Evolutionary conservation across 495 filamentous ascomycete genomes (phyloP).

Genomic region (Penicillium crystallinum): DNA sequence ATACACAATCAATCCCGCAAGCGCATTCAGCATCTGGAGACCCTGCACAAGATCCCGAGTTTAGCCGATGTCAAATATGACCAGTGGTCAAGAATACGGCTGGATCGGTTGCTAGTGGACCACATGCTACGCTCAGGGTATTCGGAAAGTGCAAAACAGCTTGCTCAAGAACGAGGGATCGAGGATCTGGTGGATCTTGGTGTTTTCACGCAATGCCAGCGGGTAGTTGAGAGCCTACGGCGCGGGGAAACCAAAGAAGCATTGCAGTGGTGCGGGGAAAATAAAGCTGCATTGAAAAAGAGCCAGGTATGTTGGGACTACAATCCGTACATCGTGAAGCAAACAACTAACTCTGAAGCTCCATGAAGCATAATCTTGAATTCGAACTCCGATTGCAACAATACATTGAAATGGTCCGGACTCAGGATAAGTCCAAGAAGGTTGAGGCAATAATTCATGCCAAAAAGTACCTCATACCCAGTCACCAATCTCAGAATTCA

Average conservation of each 20-base stretch:
- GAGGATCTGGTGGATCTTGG: constrained; percentile 82
- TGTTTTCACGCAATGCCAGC: constrained; percentile 78
- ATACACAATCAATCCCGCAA: constrained; percentile 69
- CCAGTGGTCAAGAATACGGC: constrained; percentile 71
- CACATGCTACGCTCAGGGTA: constrained; percentile 84
- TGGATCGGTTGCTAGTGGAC: constrained; percentile 84
- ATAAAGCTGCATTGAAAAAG: constrained; percentile 80
- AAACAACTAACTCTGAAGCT: constrained; percentile 19
- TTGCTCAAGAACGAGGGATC: constrained; percentile 67
- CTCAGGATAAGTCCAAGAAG: constrained; percentile 51
- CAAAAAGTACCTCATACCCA: constrained; percentile 68
- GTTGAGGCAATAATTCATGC: constrained; percentile 77
- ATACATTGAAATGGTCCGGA: constrained; percentile 84
- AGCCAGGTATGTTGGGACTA: constrained; percentile 56
- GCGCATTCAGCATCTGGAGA: constrained; percentile 72
- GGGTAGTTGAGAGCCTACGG: constrained; percentile 65
- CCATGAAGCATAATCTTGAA: constrained; percentile 71
- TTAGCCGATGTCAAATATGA: constrained; percentile 93
- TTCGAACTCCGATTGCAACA: constrained; percentile 94
- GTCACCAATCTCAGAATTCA: constrained; percentile 57
- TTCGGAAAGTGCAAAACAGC: constrained; percentile 63
- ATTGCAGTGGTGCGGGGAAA: constrained; percentile 85
- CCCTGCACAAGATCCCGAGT: constrained; percentile 72
- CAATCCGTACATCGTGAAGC: background rate
- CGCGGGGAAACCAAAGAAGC: constrained; percentile 70